A percentile compares a stretch with the other conserved stretches of the same genome.
These are phyloP conservation scores for Marasmius sp. DNA, from an alignment of 1,284 basidiomycete species.

Conservation along the genomic window DNA sequence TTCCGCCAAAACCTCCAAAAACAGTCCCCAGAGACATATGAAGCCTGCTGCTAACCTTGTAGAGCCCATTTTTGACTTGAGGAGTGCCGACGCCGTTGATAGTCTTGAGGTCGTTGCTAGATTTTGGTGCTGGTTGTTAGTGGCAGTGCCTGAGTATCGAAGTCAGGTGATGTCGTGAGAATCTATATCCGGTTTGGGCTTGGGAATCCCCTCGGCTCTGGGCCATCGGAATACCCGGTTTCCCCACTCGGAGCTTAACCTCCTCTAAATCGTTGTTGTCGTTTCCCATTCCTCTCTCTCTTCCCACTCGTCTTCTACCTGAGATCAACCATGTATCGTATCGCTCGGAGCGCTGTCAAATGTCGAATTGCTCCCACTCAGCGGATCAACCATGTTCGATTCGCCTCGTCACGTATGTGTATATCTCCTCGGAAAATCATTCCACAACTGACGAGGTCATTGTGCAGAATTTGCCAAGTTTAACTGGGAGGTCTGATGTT, in stretches of 20 bases:
- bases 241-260: background rate
- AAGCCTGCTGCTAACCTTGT: constrained; percentile 59
- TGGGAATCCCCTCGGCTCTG: background rate
- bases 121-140: background rate
- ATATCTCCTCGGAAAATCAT: background rate
- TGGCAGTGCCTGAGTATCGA: background rate
- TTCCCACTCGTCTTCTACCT: background rate
- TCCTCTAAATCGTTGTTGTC: too few relatives aligned
- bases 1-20: constrained; percentile 20
- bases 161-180: background rate
- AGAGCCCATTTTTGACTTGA: constrained; percentile 71
- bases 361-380: background rate
- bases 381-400: background rate
- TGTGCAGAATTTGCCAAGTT: constrained; percentile 52
- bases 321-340: background rate
- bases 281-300: background rate
- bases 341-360: background rate
- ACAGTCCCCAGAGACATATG: constrained; percentile 11
- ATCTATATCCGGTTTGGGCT: background rate
- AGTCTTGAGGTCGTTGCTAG: constrained; percentile 5
- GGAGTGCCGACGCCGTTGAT: constrained; percentile 30
- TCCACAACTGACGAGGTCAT: background rate
- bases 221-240: background rate
- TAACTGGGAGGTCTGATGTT: constrained; percentile 65
- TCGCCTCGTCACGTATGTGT: background rate